Evolutionary conservation across 176 grass and related monocot species (phyloP).

Genomic region (Raddia distichophylla): DNA sequence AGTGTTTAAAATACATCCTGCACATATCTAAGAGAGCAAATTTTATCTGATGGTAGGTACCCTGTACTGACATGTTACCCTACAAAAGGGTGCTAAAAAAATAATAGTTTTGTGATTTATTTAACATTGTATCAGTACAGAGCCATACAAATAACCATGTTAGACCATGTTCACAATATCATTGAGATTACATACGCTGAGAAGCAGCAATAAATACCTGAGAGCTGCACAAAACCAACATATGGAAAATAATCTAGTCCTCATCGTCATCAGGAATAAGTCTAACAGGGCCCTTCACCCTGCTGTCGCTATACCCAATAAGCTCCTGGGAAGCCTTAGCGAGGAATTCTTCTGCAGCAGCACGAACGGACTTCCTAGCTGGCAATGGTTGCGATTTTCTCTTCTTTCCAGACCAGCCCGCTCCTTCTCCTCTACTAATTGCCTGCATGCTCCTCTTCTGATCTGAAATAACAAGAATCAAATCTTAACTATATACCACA

Average conservation of each 20-base stretch:
- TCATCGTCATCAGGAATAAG: conserved; percentile 60
- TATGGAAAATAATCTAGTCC: conserved; percentile 43
- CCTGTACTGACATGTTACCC: not conserved
- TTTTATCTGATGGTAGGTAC: not conserved
- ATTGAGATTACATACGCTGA: conserved; percentile 5
- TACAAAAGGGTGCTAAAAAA: not conserved
- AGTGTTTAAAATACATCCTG: not conserved
- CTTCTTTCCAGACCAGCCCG: conserved; percentile 64
- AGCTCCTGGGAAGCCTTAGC: conserved; percentile 86
- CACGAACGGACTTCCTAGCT: conserved; percentile 60
- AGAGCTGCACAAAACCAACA: conserved; percentile 29
- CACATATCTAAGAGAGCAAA: not conserved
- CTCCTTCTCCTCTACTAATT: conserved; percentile 70
- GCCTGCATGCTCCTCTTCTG: conserved; percentile 73
- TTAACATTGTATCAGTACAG: not conserved
- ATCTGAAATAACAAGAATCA: conserved; percentile 56
- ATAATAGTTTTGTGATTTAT: not conserved
- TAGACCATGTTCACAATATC: conserved; percentile 6
- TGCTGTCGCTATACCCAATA: conserved; percentile 46
- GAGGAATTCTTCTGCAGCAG: conserved; percentile 86
- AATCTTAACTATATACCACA: conserved; percentile 32
- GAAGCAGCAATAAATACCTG: conserved; percentile 35
- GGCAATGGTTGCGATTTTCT: conserved; percentile 58
- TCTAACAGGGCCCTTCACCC: conserved; percentile 72
- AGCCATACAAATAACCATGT: not conserved